Conservation (phyloP, 345 rosid species). For the Clarkia xantiana region DNA sequence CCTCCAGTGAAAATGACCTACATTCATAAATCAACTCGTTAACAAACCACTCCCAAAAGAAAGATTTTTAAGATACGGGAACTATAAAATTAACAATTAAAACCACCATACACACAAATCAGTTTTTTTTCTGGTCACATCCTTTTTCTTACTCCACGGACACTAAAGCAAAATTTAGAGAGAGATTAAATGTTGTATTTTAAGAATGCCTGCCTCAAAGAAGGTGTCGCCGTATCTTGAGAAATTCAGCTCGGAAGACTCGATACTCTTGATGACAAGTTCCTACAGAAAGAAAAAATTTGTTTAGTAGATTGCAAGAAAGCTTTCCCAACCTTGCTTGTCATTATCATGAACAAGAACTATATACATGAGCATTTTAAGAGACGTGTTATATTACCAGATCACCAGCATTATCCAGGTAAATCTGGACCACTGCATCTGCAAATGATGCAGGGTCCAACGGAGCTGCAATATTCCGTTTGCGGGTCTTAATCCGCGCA, state of each 20-base stretch:
- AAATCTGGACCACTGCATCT: constrained; percentile 96
- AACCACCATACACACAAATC: too few relatives aligned
- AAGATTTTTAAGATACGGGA: too few relatives aligned
- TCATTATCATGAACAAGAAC: too few relatives aligned
- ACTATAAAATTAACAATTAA: too few relatives aligned
- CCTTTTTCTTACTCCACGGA: neutral
- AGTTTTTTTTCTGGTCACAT: too few relatives aligned
- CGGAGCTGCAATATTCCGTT: constrained; percentile 94
- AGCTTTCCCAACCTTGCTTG: too few relatives aligned
- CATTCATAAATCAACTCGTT: constrained; percentile 3
- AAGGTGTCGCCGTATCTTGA: constrained; percentile 89
- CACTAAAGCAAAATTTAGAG: neutral
- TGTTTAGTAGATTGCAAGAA: neutral
- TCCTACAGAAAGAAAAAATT: constrained; percentile 31
- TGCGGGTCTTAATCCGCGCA: constrained; percentile 99
- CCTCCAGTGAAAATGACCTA: constrained; percentile 95
- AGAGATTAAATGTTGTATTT: constrained; percentile 1
- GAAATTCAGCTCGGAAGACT: constrained; percentile 81
- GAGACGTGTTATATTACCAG: constrained; percentile 31
- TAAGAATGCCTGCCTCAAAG: constrained; percentile 39
- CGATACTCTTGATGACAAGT: constrained; percentile 74
- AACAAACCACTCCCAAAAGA: too few relatives aligned
- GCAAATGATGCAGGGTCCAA: constrained; percentile 97
- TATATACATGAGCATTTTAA: too few relatives aligned
- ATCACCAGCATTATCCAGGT: constrained; percentile 95